Base-by-base conservation (phyloP, 2,329 filamentous ascomycete species). In the Cercospora sp. region DNA sequence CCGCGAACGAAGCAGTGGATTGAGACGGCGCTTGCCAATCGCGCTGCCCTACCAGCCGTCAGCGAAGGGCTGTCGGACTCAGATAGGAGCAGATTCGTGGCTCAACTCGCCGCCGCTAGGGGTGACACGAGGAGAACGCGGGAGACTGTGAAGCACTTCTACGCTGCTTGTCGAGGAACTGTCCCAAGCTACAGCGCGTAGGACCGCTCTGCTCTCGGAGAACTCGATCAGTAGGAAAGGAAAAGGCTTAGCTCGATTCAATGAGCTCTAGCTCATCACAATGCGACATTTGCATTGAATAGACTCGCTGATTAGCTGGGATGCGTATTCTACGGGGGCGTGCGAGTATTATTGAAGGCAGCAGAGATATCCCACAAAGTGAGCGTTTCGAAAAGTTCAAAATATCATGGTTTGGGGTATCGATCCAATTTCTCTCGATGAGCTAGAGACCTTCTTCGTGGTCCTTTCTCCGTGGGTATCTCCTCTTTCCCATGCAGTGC, bases 141-240 rank as follows among this genome's bases (percentile, higher is more conserved):
- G 70, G 85, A 88, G 64, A 83, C 91, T 0, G 87, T 92, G 3
- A 85, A 87, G 67, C 89, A 91, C 31, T 93, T 93, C 75, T 93
- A 90, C 88, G 79, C 91, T n/a, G 83, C 85, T 2, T 89, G 89
- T 69, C 83, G 90, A 58, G 83, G 84, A 4, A 80, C 79, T 31
- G 74, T 79, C 18, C 63, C 69, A 10, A 74, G 71, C 36, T 74
- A 65, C 31, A 60, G 59, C 36, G 53, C 60, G 36, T 62, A 33
- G 39, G 42, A 23, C 26, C 26, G 53, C 12, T n/a, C 10, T 53
- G 7, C 23, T n/a, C 20, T 53, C 8, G 23, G 48, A 3, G 23
- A 26, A 20, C 48, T 26, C 48, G 48, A 53, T 28, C 20, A 28
- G 48, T 16, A 28, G 20, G 6, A 2, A 8, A 5, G 2, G 48